These are phyloP conservation scores for Amaranthus cruentus DNA, from an alignment of 148 eudicot genomes.

Conservation along the genomic window DNA sequence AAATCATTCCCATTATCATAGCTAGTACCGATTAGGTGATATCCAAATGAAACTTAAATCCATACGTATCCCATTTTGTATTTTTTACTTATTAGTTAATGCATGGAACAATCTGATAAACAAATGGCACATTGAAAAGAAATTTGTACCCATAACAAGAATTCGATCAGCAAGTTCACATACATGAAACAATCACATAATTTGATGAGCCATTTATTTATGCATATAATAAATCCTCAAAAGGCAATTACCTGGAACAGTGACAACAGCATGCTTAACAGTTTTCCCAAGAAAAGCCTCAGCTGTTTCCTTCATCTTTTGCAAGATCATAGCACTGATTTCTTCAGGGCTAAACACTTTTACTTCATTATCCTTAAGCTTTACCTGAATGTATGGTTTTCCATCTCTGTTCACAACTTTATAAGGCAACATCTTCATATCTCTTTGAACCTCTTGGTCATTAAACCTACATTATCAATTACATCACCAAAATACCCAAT, in stretches of 20 bases:
- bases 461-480: slow-evolving; percentile 30
- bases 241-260: slow-evolving; percentile 42
- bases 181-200: background rate
- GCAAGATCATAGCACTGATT: slow-evolving; percentile 51
- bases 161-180: no score
- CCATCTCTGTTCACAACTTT: slow-evolving; percentile 48
- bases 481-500: background rate
- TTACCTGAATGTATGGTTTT: slow-evolving; percentile 45
- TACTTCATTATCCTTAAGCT: slow-evolving; percentile 37
- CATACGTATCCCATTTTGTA: no score
- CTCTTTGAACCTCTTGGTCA: slow-evolving; percentile 45
- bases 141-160: no score
- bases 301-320: slow-evolving; percentile 52
- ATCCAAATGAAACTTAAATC: no score
- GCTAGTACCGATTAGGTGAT: no score
- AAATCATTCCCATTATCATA: no score
- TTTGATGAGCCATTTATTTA: background rate
- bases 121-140: no score
- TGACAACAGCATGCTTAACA: slow-evolving; percentile 41
- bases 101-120: no score
- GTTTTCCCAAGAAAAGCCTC: slow-evolving; percentile 40
- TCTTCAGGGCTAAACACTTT: slow-evolving; percentile 56
- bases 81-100: no score
- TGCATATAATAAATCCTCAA: background rate
- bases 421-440: slow-evolving; percentile 41